phyloP scores from a whole-genome alignment of 768 basidiomycete genomes.

The Crassisporium funariophilum region DNA sequence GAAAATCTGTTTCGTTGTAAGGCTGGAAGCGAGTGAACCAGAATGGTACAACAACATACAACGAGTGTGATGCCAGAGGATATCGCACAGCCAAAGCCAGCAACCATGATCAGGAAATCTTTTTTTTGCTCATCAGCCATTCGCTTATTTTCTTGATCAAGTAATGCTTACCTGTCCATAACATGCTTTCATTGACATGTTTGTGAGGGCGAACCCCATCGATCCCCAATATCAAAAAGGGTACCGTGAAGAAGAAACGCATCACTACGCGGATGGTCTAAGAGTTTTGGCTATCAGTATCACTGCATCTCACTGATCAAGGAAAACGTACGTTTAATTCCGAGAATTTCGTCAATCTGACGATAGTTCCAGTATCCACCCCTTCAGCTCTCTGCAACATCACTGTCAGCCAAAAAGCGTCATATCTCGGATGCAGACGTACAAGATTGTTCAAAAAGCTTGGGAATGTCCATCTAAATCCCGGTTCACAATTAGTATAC shows the following conservation, averaged over 20 bases:
- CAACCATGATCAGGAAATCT: constrained; percentile 63
- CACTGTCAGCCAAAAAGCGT: not conserved
- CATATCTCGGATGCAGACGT: constrained; percentile 23
- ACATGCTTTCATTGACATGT: constrained; percentile 65
- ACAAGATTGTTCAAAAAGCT: constrained; percentile 64
- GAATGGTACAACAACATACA: constrained; percentile 37
- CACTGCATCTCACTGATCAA: not conserved
- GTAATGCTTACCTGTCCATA: constrained; percentile 45
- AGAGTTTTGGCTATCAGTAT: constrained; percentile 1
- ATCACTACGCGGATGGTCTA: constrained; percentile 73
- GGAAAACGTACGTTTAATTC: constrained; percentile 70
- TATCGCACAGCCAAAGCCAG: constrained; percentile 60
- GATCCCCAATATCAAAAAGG: constrained; percentile 64
- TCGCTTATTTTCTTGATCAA: not conserved
- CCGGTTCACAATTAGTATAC: constrained; percentile 12
- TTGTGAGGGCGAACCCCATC: constrained; percentile 68
- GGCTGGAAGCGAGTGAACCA: not conserved
- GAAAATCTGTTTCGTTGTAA: constrained; percentile 59
- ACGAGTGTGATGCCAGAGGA: constrained; percentile 78
- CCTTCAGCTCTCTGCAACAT: constrained; percentile 52
- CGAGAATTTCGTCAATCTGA: constrained; percentile 78
- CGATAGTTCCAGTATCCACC: constrained; percentile 65
- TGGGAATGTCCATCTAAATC: constrained; percentile 62
- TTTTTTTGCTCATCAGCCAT: constrained; percentile 8
- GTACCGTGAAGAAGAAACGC: constrained; percentile 70